Evolutionary conservation across 345 rosid species (phyloP), one percentile per base, ranked within the genome.

Genomic region (Durio zibethinus): DNA sequence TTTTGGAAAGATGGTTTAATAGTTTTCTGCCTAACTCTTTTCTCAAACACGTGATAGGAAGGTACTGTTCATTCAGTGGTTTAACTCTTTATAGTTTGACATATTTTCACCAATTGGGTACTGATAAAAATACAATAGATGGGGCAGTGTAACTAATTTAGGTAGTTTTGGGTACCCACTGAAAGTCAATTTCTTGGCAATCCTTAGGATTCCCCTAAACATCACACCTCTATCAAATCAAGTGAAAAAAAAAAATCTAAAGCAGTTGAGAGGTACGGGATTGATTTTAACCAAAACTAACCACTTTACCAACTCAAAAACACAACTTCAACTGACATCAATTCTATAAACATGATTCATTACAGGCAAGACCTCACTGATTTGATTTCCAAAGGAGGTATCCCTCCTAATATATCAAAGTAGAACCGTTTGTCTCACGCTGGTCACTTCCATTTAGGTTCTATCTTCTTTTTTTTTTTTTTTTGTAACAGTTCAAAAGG

Each of bases 231-330:
- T 29, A 29, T 14, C 20, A 60, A 60, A 29, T 4, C 18, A 14
- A 60, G 1, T 16, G 35, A 3, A 4, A 35, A 35, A 35, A 27
- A 25, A 12, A 16, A 59, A 59, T 27, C 5, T 53, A 27, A 25
- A 59, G 64, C 16, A 27, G 18, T 25, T 27, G 35, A 12, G 65
- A 25, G 20, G 18, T 11, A 11, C 64, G 16, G 65, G 8, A 60
- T 61, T 61, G 40, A 15, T 29, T 29, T 29, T 15, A 5, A 29
- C 36, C 66, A 61, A 31, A 29, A 14, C 31, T 11, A 23, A 8
- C 52, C 15, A 6, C n/a, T 36, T 73, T 71, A 65, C 65, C 65
- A 73, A 65, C 65, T 71, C 72, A 36, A 73, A 23, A 54, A n/a
- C 61, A 21, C 35, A 20, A 12, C 9, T 12, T 43, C 20, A 38